Conservation (phyloP, 2,329 filamentous ascomycete genomes). For the Hypomyces rosellus region DNA sequence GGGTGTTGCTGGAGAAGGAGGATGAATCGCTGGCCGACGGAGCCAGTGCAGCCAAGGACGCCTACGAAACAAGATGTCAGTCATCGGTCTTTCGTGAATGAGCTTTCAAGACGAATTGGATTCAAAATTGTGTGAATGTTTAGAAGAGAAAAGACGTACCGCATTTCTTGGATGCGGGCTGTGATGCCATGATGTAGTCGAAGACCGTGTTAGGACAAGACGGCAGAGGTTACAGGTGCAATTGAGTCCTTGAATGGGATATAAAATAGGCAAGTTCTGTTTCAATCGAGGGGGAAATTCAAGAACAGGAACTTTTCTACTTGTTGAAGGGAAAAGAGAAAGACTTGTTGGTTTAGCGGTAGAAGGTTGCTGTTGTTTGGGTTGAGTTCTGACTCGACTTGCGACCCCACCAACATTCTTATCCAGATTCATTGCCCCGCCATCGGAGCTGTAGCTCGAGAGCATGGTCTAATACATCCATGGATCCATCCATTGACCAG, state of each 20-base stretch:
- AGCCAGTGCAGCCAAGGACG: constrained; percentile 87
- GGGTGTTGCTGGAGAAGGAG: constrained; percentile 85
- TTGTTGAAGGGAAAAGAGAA: not conserved
- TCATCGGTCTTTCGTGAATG: not conserved
- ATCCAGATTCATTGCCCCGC: constrained; percentile 20
- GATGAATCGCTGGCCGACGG: constrained; percentile 92
- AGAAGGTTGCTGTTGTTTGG: not conserved
- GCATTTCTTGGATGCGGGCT: constrained; percentile 50
- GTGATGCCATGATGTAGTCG: constrained; percentile 3
- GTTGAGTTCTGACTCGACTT: not conserved
- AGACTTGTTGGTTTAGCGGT: not conserved
- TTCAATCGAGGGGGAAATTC: too few species aligned
- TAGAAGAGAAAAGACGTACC: constrained; percentile 34
- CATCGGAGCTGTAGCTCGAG: constrained; percentile 22
- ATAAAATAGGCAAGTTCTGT: too few species aligned
- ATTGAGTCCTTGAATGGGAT: too few species aligned
- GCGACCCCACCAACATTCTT: constrained; percentile 20
- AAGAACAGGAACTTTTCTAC: too few species aligned
- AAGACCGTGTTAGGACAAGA: too few species aligned
- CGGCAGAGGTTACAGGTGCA: too few species aligned
- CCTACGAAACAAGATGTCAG: constrained; percentile 31
- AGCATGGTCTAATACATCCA: too few species aligned
- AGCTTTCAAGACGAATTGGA: too few species aligned
- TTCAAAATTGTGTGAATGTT: constrained; percentile 4
- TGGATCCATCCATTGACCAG: too few species aligned